Conservation (phyloP, 352 stramenopile genomes). For the Phytopythium chamaehyphon region DNA sequence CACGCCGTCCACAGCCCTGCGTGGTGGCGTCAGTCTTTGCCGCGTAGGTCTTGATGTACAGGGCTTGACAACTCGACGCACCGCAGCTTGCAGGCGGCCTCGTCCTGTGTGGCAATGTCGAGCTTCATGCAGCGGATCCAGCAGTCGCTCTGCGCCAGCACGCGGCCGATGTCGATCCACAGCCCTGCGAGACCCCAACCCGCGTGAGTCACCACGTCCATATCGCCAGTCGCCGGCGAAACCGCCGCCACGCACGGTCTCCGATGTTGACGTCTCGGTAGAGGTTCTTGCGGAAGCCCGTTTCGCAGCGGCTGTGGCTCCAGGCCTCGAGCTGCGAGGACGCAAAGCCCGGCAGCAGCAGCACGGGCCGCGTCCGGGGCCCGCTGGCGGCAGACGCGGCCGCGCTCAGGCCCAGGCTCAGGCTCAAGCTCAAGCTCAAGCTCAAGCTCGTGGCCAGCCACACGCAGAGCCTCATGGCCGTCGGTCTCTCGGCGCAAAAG, state of each 20-base stretch:
- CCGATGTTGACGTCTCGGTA: conserved; percentile 75
- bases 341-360: conserved; percentile 75
- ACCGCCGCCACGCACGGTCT: conserved; percentile 38
- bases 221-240: neutral
- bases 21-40: neutral
- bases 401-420: neutral
- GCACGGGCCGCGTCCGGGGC: conserved; percentile 41
- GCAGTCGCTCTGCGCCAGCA: conserved; percentile 70
- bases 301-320: conserved; percentile 52
- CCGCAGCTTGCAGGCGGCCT: conserved; percentile 74
- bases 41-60: neutral
- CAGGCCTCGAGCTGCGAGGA: conserved; percentile 76
- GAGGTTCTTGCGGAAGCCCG: conserved; percentile 69
- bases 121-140: conserved; percentile 79
- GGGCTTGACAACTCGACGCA: conserved; percentile 8
- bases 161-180: conserved; percentile 69
- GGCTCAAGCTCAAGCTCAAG: too few species aligned
- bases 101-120: conserved; percentile 57
- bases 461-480: neutral
- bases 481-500: neutral
- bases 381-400: conserved; percentile 7
- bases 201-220: neutral
- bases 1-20: conserved; percentile 49
- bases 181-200: conserved; percentile 22
- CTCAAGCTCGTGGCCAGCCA: neutral